Evolutionary conservation across 163 green algal genomes (phyloP).

Genomic region (Chlamydomonas reinhardtii): DNA sequence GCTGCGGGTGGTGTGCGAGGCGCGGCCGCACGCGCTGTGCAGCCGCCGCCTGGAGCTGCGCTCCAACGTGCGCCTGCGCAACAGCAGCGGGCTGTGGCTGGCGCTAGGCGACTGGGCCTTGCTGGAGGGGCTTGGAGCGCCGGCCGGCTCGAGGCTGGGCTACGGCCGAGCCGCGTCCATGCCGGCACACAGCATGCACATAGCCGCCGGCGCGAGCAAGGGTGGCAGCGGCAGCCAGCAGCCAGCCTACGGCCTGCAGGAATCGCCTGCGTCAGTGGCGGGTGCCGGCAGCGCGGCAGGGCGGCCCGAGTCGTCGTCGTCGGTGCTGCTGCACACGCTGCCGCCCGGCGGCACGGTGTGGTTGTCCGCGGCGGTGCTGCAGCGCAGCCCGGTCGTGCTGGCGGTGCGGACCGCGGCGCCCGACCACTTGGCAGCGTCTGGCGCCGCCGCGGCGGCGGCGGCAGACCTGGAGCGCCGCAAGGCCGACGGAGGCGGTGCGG

Average conservation of each 20-base stretch:
- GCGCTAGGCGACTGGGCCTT: constrained; percentile 20
- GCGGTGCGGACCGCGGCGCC: constrained; percentile 33
- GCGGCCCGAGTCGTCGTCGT: neutral
- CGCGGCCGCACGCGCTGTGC: constrained; percentile 47
- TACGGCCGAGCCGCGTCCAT: too few species aligned
- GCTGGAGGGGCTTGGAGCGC: neutral
- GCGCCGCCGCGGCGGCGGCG: too few species aligned
- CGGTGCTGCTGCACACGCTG: constrained; percentile 31
- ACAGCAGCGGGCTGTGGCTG: constrained; percentile 49
- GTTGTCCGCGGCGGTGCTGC: constrained; percentile 40
- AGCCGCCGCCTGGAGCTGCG: constrained; percentile 51
- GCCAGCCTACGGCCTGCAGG: too few species aligned
- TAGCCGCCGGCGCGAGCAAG: neutral
- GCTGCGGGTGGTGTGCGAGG: constrained; percentile 42
- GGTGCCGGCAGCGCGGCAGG: too few species aligned
- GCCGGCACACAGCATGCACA: too few species aligned
- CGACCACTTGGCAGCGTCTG: neutral
- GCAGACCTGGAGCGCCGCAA: too few species aligned
- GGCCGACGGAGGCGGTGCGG: neutral
- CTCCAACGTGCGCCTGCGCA: constrained; percentile 49
- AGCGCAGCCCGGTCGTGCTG: constrained; percentile 18
- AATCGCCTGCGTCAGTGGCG: too few species aligned
- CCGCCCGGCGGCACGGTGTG: constrained; percentile 36
- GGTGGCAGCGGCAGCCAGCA: too few species aligned
- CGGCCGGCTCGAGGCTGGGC: too few species aligned